Conservation (phyloP, 2,329 filamentous ascomycete species). For the Diaporthe capsici region DNA sequence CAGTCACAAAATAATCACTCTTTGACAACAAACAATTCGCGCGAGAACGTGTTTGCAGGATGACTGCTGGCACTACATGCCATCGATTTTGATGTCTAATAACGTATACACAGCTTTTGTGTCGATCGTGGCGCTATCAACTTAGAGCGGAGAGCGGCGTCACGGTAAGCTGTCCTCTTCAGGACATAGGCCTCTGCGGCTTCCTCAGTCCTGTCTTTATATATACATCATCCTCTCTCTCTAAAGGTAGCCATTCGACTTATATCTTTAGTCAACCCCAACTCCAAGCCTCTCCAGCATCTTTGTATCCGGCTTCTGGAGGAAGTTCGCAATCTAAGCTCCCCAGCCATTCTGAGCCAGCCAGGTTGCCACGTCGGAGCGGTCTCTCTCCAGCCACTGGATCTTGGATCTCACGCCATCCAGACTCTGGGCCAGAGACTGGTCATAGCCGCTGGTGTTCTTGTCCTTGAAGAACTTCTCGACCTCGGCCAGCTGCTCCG, state of each 20-base stretch:
- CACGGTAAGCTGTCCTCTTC: not conserved
- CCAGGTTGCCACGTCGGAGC: constrained; percentile 73
- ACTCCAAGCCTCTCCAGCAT: constrained; percentile 4
- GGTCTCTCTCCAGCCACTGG: constrained; percentile 83
- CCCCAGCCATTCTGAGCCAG: constrained; percentile 53
- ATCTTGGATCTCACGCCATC: constrained; percentile 89
- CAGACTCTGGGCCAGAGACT: constrained; percentile 89
- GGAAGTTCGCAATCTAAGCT: constrained; percentile 27
- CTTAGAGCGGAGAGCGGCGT: not conserved
- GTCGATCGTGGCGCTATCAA: not conserved
- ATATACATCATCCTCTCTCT: not conserved
- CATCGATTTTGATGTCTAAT: constrained; percentile 10
- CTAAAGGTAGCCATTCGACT: not conserved
- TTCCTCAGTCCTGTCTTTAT: not conserved
- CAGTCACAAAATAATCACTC: not conserved
- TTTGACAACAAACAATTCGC: not conserved
- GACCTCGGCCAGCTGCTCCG: constrained; percentile 81
- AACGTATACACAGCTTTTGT: constrained; percentile 11
- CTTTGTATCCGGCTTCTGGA: not conserved
- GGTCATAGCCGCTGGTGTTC: constrained; percentile 88
- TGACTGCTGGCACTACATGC: not conserved
- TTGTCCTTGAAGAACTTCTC: constrained; percentile 85
- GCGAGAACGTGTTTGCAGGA: not conserved
- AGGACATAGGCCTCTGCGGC: not conserved
- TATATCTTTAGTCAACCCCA: not conserved